A percentile compares a stretch with the other conserved stretches of the same genome.
These are phyloP conservation scores for Leccinum rimulosum DNA, from an alignment of 768 basidiomycete species.

Conservation along the genomic window DNA sequence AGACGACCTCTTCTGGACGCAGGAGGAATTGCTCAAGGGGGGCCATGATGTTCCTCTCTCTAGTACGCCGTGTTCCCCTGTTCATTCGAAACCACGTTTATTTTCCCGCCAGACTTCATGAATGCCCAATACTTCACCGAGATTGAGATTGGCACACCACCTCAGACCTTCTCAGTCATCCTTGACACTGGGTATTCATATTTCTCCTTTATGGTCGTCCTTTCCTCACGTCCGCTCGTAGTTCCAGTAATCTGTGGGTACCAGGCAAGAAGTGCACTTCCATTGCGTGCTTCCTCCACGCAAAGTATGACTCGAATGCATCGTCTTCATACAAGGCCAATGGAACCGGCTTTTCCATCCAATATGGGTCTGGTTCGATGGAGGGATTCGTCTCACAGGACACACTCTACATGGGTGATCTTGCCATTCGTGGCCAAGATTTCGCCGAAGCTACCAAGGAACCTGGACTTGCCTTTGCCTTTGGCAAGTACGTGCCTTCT, in stretches of 20 bases:
- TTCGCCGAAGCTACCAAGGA: conserved; percentile 97
- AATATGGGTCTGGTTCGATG: conserved; percentile 95
- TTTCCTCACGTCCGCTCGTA: conserved; percentile 26
- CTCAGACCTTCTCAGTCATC: conserved; percentile 91
- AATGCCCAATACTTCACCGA: conserved; percentile 97
- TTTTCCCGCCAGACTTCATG: conserved; percentile 72
- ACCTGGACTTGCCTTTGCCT: conserved; percentile 96
- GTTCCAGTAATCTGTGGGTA: conserved; percentile 93
- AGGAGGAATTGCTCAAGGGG: conserved; percentile 63
- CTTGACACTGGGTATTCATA: conserved; percentile 78
- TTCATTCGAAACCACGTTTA: background rate
- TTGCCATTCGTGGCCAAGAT: conserved; percentile 69
- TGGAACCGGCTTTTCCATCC: conserved; percentile 85
- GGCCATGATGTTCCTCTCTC: conserved; percentile 87
- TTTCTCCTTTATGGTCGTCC: conserved; percentile 20
- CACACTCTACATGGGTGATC: conserved; percentile 74
- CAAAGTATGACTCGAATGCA: conserved; percentile 78
- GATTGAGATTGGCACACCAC: conserved; percentile 78
- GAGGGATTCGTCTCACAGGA: conserved; percentile 94
- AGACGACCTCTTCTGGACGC: conserved; percentile 77
- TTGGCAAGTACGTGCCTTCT: conserved; percentile 69
- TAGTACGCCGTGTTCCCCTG: conserved; percentile 38
- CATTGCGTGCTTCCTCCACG: conserved; percentile 91
- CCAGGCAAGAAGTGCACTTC: conserved; percentile 79
- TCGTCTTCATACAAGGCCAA: conserved; percentile 90